phyloP scores from a whole-genome alignment of 1,139 yeast genomes.

The Diutina rugosa region DNA sequence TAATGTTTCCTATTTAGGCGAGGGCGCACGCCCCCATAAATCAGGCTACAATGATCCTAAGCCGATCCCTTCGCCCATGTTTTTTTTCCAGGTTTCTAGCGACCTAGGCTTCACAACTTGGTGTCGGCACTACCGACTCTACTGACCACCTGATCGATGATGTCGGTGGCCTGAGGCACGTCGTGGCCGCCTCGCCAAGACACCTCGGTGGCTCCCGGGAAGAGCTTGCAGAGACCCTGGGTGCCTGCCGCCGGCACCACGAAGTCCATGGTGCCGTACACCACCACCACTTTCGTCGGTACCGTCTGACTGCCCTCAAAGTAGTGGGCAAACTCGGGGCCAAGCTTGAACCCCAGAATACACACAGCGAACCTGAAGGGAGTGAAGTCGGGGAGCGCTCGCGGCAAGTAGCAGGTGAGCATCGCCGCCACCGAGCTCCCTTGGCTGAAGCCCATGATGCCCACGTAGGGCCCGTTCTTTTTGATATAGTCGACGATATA shows the following conservation, averaged over 20 bases:
- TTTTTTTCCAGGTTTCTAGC: too few relatives aligned
- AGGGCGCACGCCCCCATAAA: too few relatives aligned
- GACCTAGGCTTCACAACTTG: neutral
- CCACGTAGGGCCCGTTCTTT: constrained; percentile 76
- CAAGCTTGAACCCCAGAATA: neutral
- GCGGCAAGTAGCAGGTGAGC: constrained; percentile 3
- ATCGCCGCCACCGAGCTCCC: constrained; percentile 65
- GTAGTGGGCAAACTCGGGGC: neutral
- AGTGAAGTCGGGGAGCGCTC: neutral
- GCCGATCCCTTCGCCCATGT: neutral
- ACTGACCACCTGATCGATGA: neutral
- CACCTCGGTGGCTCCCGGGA: neutral
- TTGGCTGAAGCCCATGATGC: constrained; percentile 83
- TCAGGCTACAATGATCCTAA: neutral
- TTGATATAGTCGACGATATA: constrained; percentile 42
- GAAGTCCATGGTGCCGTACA: neutral
- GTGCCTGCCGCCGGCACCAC: neutral
- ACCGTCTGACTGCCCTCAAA: neutral
- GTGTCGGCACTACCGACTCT: neutral
- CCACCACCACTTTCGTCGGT: neutral
- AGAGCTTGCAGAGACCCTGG: neutral
- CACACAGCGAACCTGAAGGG: neutral
- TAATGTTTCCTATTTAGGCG: neutral
- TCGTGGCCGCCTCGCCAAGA: neutral
- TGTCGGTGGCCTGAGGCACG: neutral